These are phyloP conservation scores for Erodium moschatum DNA, from an alignment of 441 rosid species.

Conservation along the genomic window DNA sequence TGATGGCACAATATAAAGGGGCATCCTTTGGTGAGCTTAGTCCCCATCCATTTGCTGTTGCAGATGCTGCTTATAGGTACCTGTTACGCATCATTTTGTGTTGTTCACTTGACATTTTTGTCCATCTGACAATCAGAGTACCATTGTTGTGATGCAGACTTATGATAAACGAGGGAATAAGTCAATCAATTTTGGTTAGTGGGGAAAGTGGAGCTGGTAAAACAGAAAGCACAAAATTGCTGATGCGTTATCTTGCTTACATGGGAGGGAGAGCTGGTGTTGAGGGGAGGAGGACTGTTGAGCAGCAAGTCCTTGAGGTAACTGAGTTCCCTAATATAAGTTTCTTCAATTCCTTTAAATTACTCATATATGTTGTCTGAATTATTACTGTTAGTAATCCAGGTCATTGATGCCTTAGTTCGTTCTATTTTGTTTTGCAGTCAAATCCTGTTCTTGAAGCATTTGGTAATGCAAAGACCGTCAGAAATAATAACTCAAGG, in stretches of 20 bases:
- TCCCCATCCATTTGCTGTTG: slow-evolving; percentile 74
- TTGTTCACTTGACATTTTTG: slow-evolving; percentile 9
- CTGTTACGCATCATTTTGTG: not conserved
- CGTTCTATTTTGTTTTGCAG: slow-evolving; percentile 38
- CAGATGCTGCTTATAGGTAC: slow-evolving; percentile 69
- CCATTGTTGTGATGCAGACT: slow-evolving; percentile 32
- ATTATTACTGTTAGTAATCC: not conserved
- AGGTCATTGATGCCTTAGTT: slow-evolving; percentile 13
- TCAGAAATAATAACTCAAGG: slow-evolving; percentile 98
- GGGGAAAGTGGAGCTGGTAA: slow-evolving; percentile 85
- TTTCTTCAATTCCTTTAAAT: no score
- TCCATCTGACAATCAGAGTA: slow-evolving; percentile 15
- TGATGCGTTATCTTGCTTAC: slow-evolving; percentile 63
- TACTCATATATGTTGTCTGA: not conserved
- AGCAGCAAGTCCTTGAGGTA: slow-evolving; percentile 65
- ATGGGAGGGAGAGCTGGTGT: slow-evolving; percentile 53
- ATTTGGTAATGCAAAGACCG: slow-evolving; percentile 98
- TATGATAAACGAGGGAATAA: slow-evolving; percentile 57
- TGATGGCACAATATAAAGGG: slow-evolving; percentile 54
- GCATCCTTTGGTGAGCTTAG: slow-evolving; percentile 53
- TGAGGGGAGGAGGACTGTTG: slow-evolving; percentile 54
- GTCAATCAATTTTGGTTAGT: slow-evolving; percentile 35
- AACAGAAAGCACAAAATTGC: slow-evolving; percentile 76
- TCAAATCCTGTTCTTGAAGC: slow-evolving; percentile 99
- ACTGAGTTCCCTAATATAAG: not conserved